These are phyloP conservation scores for Brassica hybrid DNA, from an alignment of 441 rosid genomes.

Conservation along the genomic window DNA sequence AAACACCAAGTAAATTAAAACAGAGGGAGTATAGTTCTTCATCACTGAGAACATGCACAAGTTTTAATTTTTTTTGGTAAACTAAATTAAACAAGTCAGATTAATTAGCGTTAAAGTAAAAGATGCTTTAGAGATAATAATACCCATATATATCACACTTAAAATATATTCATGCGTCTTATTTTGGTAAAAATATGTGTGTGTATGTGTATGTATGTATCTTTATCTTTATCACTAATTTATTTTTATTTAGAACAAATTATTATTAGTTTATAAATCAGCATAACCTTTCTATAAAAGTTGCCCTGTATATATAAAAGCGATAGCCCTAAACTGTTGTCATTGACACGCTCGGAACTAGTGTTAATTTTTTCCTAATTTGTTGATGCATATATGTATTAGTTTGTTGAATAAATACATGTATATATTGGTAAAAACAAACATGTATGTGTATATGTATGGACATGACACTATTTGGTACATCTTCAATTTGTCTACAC, in stretches of 20 bases:
- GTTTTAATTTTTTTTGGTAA: too few relatives aligned
- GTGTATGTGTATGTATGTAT: neutral
- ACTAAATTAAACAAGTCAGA: too few relatives aligned
- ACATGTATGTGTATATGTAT: neutral
- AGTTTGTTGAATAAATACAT: neutral
- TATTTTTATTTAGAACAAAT: neutral
- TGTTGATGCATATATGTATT: neutral
- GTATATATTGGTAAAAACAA: neutral
- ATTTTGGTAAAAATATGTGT: too few relatives aligned
- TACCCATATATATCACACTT: slow-evolving; percentile 21
- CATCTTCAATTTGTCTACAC: neutral
- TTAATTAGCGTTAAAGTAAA: slow-evolving; percentile 30
- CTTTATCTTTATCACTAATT: neutral
- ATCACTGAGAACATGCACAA: neutral
- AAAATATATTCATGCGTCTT: neutral
- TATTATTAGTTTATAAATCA: slow-evolving; percentile 11
- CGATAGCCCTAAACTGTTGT: slow-evolving; percentile 27
- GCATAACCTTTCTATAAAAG: slow-evolving; percentile 1
- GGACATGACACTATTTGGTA: slow-evolving; percentile 7
- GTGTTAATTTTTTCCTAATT: neutral
- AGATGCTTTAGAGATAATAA: slow-evolving; percentile 34
- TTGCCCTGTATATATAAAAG: neutral
- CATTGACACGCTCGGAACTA: slow-evolving; percentile 9
- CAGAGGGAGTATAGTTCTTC: too few relatives aligned
- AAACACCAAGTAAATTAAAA: too few relatives aligned